These are phyloP conservation scores for Ophiostoma tasmaniense DNA, from an alignment of 2,329 filamentous ascomycete genomes.

Conservation along the genomic window DNA sequence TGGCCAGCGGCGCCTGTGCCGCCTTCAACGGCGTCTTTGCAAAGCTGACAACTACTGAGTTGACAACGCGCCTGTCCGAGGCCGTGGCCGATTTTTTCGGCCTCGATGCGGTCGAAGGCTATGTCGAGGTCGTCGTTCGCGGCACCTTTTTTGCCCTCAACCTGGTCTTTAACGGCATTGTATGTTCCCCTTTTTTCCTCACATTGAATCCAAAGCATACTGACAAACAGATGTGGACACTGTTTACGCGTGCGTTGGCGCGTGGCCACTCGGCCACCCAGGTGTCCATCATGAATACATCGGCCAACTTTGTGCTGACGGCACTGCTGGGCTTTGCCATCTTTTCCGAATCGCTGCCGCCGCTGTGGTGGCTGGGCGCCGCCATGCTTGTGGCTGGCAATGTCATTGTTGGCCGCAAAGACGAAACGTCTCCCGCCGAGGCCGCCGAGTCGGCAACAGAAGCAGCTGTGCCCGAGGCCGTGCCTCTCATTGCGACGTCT, in stretches of 20 bases:
- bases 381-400: slow-evolving; percentile 65
- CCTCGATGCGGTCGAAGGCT: slow-evolving; percentile 32
- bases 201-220: neutral
- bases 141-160: slow-evolving; percentile 67
- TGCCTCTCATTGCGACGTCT: neutral
- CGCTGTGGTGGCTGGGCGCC: slow-evolving; percentile 70
- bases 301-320: slow-evolving; percentile 71
- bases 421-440: slow-evolving; percentile 34
- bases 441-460: neutral
- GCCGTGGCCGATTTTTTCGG: slow-evolving; percentile 38
- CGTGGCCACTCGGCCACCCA: slow-evolving; percentile 67
- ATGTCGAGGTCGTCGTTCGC: slow-evolving; percentile 42
- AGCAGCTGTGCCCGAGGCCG: neutral
- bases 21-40: slow-evolving; percentile 78
- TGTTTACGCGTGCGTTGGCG: slow-evolving; percentile 72
- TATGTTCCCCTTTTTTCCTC: slow-evolving; percentile 24
- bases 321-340: slow-evolving; percentile 61
- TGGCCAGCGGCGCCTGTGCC: slow-evolving; percentile 68
- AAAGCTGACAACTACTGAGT: slow-evolving; percentile 59
- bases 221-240: slow-evolving; percentile 61
- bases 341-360: slow-evolving; percentile 63
- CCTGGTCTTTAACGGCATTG: slow-evolving; percentile 62
- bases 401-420: slow-evolving; percentile 66
- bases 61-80: slow-evolving; percentile 42
- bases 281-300: slow-evolving; percentile 75